Evolutionary conservation across 208 protist genomes (phyloP).

Genomic region (Acanthamoeba polyphaga): DNA sequence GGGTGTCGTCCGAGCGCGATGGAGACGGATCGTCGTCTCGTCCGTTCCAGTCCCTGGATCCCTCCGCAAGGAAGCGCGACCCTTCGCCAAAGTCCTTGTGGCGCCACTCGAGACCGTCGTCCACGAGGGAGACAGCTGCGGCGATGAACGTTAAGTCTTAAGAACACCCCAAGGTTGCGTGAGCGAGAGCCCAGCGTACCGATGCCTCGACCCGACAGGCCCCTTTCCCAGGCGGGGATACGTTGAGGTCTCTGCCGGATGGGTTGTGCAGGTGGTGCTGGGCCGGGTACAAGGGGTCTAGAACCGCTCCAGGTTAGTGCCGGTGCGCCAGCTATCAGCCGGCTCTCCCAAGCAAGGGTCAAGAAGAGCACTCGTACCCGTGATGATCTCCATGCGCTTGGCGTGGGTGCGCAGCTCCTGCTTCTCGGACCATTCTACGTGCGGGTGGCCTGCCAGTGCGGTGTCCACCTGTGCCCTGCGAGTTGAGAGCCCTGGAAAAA

Average conservation of each 20-base stretch:
- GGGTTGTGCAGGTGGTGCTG: background rate
- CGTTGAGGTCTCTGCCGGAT: background rate
- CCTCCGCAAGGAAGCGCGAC: background rate
- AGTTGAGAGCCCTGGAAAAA: background rate
- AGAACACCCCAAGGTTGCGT: background rate
- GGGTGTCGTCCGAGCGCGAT: background rate
- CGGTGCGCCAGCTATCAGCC: background rate
- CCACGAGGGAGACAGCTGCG: background rate
- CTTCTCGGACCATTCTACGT: background rate
- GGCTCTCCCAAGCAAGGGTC: no score
- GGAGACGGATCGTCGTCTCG: constrained; percentile 7
- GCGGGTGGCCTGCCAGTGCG: background rate
- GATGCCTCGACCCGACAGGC: background rate
- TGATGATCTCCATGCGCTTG: background rate
- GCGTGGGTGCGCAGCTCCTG: background rate
- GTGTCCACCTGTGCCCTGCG: background rate
- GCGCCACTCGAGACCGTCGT: constrained; percentile 8
- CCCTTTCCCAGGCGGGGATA: background rate
- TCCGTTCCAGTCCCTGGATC: background rate
- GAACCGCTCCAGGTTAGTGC: background rate
- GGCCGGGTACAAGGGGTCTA: background rate
- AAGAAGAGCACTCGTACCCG: background rate
- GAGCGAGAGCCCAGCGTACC: background rate
- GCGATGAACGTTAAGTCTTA: background rate
- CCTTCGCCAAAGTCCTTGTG: constrained; percentile 17